Evolutionary conservation across 1,139 yeast species (phyloP).

Genomic region (Kodamaea derodonti): DNA sequence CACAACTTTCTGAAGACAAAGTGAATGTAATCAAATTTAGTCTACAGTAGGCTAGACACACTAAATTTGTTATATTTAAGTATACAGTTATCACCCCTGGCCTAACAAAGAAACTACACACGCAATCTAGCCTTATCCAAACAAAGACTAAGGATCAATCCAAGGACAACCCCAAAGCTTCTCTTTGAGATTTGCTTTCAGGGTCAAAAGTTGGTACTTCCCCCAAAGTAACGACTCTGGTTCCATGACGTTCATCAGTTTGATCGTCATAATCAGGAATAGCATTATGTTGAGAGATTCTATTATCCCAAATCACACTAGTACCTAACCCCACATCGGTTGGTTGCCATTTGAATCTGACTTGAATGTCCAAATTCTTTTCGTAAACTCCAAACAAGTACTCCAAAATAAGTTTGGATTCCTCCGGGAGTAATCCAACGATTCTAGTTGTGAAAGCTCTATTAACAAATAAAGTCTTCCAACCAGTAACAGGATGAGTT

Average conservation of each 20-base stretch:
- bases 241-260: constrained; percentile 19
- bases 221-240: constrained; percentile 21
- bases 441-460: constrained; percentile 18
- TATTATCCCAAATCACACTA: constrained; percentile 23
- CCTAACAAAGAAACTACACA: too few species aligned
- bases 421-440: constrained; percentile 20
- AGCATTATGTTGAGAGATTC: constrained; percentile 21
- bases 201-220: constrained; percentile 21
- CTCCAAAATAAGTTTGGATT: constrained; percentile 17
- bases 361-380: constrained; percentile 20
- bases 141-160: too few species aligned
- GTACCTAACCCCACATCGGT: constrained; percentile 19
- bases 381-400: constrained; percentile 20
- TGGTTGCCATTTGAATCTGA: constrained; percentile 19
- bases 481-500: constrained; percentile 17
- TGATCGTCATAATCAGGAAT: constrained; percentile 15
- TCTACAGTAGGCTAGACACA: too few species aligned
- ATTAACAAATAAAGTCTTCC: constrained; percentile 18
- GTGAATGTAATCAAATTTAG: too few species aligned
- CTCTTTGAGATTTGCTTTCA: constrained; percentile 19
- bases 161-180: constrained; percentile 18
- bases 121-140: too few species aligned
- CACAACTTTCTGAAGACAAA: too few species aligned
- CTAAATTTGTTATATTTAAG: too few species aligned
- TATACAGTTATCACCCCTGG: too few species aligned